Percentiles rank a stretch among this genome's conserved stretches.
Conservation (phyloP, 2,329 filamentous ascomycete genomes). For the Nemania sp. region DNA sequence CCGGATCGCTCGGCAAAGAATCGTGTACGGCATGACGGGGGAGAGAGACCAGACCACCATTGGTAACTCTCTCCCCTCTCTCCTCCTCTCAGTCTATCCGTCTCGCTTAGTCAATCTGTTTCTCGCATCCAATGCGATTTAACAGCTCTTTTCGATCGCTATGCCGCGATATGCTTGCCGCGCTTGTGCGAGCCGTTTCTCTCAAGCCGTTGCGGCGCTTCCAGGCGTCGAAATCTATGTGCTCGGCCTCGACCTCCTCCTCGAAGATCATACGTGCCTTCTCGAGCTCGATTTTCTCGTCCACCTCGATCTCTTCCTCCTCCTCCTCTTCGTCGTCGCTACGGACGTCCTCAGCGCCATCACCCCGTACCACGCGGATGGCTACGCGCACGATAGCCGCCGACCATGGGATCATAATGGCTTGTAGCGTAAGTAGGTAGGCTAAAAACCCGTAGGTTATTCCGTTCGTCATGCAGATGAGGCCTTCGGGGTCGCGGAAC, state of each 20-base stretch:
- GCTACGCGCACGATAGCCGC: constrained; percentile 81
- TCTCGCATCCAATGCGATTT: constrained; percentile 79
- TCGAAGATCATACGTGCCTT: constrained; percentile 56
- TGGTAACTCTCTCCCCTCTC: no score
- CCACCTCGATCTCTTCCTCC: constrained; percentile 58
- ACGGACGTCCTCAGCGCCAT: constrained; percentile 77
- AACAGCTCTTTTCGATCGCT: constrained; percentile 78
- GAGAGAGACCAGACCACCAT: no score
- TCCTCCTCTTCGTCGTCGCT: constrained; percentile 82
- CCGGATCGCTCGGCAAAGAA: no score
- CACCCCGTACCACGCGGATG: constrained; percentile 73
- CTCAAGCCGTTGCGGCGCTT: constrained; percentile 56
- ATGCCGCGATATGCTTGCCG: constrained; percentile 67
- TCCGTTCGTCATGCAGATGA: constrained; percentile 76
- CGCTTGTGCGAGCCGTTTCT: constrained; percentile 53
- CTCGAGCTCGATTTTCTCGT: constrained; percentile 49
- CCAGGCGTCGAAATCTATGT: constrained; percentile 66
- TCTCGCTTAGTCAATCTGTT: constrained; percentile 61
- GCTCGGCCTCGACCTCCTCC: constrained; percentile 75
- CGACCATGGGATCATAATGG: constrained; percentile 83
- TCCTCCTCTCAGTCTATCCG: no score
- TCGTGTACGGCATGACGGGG: no score
- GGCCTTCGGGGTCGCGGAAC: constrained; percentile 70
- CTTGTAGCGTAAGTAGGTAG: constrained; percentile 76
- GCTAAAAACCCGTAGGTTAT: constrained; percentile 76